These are phyloP conservation scores for Kappamyces sp. DNA, from an alignment of 192 early-diverging fungal species.

Conservation along the genomic window DNA sequence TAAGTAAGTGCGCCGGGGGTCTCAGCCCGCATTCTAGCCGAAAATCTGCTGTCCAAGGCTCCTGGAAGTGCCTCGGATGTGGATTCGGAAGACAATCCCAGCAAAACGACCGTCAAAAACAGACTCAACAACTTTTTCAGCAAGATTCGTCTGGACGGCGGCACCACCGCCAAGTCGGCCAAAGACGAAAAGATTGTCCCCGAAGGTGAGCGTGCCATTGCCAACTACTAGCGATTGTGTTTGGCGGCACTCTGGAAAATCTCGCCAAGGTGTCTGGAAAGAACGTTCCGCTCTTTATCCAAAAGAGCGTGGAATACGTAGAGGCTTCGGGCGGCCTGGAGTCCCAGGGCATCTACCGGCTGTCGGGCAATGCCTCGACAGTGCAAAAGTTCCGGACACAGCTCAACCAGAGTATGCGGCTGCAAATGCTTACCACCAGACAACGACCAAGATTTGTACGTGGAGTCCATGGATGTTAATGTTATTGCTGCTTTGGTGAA, in stretches of 20 bases:
- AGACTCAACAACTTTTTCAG: slow-evolving; percentile 18
- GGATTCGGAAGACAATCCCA: slow-evolving; percentile 8
- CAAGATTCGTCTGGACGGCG: background rate
- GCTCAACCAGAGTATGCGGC: slow-evolving; percentile 31
- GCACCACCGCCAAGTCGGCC: background rate
- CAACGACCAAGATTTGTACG: slow-evolving; percentile 37
- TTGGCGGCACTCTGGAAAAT: slow-evolving; percentile 37
- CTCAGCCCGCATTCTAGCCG: no score
- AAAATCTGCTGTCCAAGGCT: background rate
- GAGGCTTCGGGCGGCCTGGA: slow-evolving; percentile 37
- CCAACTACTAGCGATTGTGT: slow-evolving; percentile 23
- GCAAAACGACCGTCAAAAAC: slow-evolving; percentile 18
- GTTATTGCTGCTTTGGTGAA: slow-evolving; percentile 43
- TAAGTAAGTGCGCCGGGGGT: no score
- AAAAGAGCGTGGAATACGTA: slow-evolving; percentile 35
- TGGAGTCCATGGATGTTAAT: slow-evolving; percentile 45
- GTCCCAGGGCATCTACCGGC: slow-evolving; percentile 51
- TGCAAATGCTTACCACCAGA: slow-evolving; percentile 26
- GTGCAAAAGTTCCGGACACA: slow-evolving; percentile 32
- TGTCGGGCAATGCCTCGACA: slow-evolving; percentile 42
- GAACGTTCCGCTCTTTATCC: slow-evolving; percentile 36
- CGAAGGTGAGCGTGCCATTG: slow-evolving; percentile 8
- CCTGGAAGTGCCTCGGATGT: background rate
- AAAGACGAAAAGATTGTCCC: background rate
- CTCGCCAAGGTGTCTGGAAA: slow-evolving; percentile 21